phyloP scores from a whole-genome alignment of 345 rosid species.

The Aquilaria sinensis region DNA sequence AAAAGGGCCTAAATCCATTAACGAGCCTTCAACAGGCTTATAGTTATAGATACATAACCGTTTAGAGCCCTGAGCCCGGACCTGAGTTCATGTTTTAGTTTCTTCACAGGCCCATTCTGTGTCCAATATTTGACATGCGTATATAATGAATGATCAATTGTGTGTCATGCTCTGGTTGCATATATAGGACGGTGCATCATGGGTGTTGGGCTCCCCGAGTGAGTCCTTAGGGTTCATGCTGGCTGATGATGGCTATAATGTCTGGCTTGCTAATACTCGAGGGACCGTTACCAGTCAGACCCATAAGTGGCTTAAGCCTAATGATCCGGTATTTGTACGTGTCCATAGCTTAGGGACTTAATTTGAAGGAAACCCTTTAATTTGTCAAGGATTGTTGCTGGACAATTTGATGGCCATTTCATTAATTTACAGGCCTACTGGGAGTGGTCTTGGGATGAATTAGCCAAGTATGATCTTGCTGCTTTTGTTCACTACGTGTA shows the following conservation, averaged over 20 bases:
- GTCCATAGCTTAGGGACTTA: too few relatives aligned
- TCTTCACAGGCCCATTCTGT: too few relatives aligned
- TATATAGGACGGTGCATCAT: constrained; percentile 33
- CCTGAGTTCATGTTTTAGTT: too few relatives aligned
- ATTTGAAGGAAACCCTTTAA: not conserved
- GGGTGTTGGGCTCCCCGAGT: constrained; percentile 31
- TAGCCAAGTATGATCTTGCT: constrained; percentile 38
- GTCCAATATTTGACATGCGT: too few relatives aligned
- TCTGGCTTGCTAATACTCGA: constrained; percentile 36
- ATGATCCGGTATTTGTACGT: constrained; percentile 10
- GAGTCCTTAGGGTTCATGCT: not conserved
- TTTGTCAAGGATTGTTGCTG: not conserved
- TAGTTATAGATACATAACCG: too few relatives aligned
- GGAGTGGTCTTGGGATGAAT: constrained; percentile 50
- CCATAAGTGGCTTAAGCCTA: constrained; percentile 22
- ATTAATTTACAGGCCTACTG: constrained; percentile 27
- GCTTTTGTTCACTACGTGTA: constrained; percentile 29
- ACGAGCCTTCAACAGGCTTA: too few relatives aligned
- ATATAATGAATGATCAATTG: too few relatives aligned
- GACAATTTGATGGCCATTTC: not conserved
- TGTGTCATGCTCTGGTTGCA: constrained; percentile 21
- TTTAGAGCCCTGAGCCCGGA: too few relatives aligned
- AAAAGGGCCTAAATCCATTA: too few relatives aligned
- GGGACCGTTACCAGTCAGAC: constrained; percentile 28
- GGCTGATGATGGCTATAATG: constrained; percentile 43